These are phyloP conservation scores for Escovopsis sp. DNA, from an alignment of 2,329 filamentous ascomycete genomes.

Conservation along the genomic window DNA sequence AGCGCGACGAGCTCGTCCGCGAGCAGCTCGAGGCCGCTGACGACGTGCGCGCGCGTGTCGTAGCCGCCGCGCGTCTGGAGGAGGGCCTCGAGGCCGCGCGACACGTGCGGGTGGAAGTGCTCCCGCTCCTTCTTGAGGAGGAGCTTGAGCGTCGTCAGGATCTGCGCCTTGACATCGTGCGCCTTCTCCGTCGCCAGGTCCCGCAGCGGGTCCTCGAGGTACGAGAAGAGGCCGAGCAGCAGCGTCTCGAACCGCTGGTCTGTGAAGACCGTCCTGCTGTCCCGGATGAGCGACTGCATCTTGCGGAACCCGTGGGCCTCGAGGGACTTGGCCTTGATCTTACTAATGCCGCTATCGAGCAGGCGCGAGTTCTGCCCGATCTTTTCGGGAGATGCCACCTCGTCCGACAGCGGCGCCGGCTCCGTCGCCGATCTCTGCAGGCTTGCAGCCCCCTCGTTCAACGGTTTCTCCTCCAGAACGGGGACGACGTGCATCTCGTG, in stretches of 20 bases:
- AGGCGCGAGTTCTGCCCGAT: slow-evolving; percentile 43
- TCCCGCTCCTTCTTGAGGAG: slow-evolving; percentile 53
- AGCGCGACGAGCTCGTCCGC: slow-evolving; percentile 56
- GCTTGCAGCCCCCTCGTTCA: slow-evolving; percentile 38
- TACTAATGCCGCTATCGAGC: slow-evolving; percentile 58
- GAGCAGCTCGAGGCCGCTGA: slow-evolving; percentile 57
- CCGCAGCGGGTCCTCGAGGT: slow-evolving; percentile 46
- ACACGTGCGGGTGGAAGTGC: slow-evolving; percentile 51
- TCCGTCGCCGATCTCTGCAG: slow-evolving; percentile 13
- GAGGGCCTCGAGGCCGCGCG: slow-evolving; percentile 50
- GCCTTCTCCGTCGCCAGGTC: slow-evolving; percentile 46
- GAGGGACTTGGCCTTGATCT: slow-evolving; percentile 55
- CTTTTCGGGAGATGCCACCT: slow-evolving; percentile 28
- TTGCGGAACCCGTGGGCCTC: slow-evolving; percentile 71
- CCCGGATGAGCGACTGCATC: slow-evolving; percentile 57
- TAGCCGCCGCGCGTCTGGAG: slow-evolving; percentile 49
- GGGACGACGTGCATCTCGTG: slow-evolving; percentile 26
- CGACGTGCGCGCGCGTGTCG: slow-evolving; percentile 55
- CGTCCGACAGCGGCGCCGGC: slow-evolving; percentile 9
- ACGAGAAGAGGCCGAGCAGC: slow-evolving; percentile 53
- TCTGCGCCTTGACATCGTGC: slow-evolving; percentile 59
- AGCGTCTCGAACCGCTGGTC: slow-evolving; percentile 56
- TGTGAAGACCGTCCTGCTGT: slow-evolving; percentile 45
- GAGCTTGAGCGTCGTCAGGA: slow-evolving; percentile 57
- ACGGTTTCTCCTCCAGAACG: slow-evolving; percentile 43